phyloP scores from a whole-genome alignment of 2,329 filamentous ascomycete genomes.

The Xylariaceae sp. region DNA sequence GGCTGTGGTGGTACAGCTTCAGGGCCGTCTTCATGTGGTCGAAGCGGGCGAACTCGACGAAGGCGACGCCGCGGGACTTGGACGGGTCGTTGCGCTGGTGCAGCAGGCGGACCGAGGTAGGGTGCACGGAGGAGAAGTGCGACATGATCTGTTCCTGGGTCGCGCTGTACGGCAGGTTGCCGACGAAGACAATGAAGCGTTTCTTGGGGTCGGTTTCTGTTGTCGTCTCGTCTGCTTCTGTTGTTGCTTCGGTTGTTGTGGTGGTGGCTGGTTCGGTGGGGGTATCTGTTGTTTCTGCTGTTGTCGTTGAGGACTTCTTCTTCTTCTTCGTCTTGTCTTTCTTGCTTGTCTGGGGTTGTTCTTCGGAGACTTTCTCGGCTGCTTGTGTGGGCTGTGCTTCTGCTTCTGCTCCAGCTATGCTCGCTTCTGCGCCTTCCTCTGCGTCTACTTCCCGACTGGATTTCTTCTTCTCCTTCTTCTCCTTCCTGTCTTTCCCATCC shows the following conservation, averaged over 20 bases:
- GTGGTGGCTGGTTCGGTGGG: slow-evolving; percentile 3
- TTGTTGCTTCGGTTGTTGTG: slow-evolving; percentile 12
- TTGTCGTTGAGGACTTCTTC: not conserved
- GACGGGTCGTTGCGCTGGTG: slow-evolving; percentile 58
- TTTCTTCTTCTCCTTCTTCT: slow-evolving; percentile 18
- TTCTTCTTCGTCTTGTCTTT: slow-evolving; percentile 33
- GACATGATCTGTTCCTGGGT: slow-evolving; percentile 62
- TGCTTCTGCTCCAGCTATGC: slow-evolving; percentile 3
- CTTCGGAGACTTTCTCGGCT: slow-evolving; percentile 5
- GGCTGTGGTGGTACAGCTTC: slow-evolving; percentile 82
- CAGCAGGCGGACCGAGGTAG: slow-evolving; percentile 65
- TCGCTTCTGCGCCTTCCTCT: slow-evolving; percentile 6
- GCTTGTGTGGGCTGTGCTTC: slow-evolving; percentile 17
- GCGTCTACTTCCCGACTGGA: slow-evolving; percentile 7
- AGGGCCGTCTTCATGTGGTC: slow-evolving; percentile 91
- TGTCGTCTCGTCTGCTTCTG: slow-evolving; percentile 11
- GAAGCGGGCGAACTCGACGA: slow-evolving; percentile 82
- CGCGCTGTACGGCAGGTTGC: slow-evolving; percentile 84
- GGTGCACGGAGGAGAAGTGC: slow-evolving; percentile 74
- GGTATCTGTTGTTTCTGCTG: not conserved
- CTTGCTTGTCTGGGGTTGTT: slow-evolving; percentile 23
- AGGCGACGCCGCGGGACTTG: slow-evolving; percentile 71
- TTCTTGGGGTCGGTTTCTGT: slow-evolving; percentile 31
- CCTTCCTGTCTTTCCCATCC: slow-evolving; percentile 18
- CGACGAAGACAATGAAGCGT: slow-evolving; percentile 74